Base-by-base conservation (phyloP, 176 grass and related monocot genomes). In the Pontederia crassipes region DNA sequence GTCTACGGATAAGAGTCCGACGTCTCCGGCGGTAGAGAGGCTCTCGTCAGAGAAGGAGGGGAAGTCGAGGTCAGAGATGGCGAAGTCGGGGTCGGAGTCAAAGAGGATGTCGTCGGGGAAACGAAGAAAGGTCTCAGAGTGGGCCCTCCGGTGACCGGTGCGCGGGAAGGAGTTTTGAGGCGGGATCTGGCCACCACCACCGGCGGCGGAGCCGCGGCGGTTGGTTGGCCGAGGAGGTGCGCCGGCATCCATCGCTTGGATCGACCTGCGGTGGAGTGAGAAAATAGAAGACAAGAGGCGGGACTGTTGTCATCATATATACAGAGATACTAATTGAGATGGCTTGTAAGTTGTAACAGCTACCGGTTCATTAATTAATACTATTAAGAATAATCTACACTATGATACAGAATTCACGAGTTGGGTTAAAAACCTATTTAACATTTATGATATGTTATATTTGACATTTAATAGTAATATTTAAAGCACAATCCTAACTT, bases 101-200 rank as follows among this genome's bases (percentile, higher is more conserved):
- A 81, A 72, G n/a, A 95, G 67, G 18, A 95, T 80, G 77, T 89
- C 83, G 57, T 95, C 90, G 0, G 86, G 90, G 8, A 95, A 65
- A 3, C 86, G 90, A 55, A 95, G 67, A 69, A 95, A 89, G 26
- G 83, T 84, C 74, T 95, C 90, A 10, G 90, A 95, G 68, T 95
- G 83, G 0, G 90, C 80, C 1, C 86, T 74, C 28, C 90, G 86
- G 83, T 95, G 90, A 45, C 57, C 24, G 48, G 51, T 1, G 40
- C 92, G 46, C 87, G 81, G 53, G 11, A 72, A 66, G 24, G 76
- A 57, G 2, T 32, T 76, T 16, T 17, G 58, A 8, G 54, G 69
- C 52, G 73, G 76, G 46, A 63, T 63, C 60, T 63, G 60, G n/a
- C 29, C 4, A 83, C 74, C 59, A 64, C 54, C 15, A 13, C 10